phyloP scores from a whole-genome alignment of 805 yeast species.

The Candida incommunis region DNA sequence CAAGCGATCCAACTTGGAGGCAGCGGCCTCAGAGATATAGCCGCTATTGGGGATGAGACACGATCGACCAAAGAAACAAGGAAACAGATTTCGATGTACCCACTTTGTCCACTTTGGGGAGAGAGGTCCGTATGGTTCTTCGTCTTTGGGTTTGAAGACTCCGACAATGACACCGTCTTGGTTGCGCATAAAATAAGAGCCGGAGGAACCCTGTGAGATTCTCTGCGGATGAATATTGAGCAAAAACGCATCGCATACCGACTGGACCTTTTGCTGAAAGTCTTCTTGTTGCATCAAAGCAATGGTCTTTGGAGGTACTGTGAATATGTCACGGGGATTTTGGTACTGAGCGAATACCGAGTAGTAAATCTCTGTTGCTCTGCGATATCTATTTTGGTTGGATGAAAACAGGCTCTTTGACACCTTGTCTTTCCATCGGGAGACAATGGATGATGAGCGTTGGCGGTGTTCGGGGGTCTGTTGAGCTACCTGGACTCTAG shows the following conservation, averaged over 20 bases:
- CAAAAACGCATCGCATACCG: constrained; percentile 33
- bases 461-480: not conserved
- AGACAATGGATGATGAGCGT: not conserved
- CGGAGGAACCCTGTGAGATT: constrained; percentile 55
- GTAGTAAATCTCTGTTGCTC: constrained; percentile 35
- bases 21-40: constrained; percentile 59
- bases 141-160: constrained; percentile 67
- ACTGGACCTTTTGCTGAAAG: constrained; percentile 29
- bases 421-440: not conserved
- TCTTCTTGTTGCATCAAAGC: constrained; percentile 10
- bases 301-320: not conserved
- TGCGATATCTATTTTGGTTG: not conserved
- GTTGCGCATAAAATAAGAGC: constrained; percentile 46
- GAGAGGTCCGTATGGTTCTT: constrained; percentile 67
- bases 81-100: constrained; percentile 61
- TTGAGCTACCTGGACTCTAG: not conserved
- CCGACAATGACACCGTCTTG: constrained; percentile 30
- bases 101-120: constrained; percentile 74
- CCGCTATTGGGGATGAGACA: constrained; percentile 63
- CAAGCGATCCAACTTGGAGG: constrained; percentile 49
- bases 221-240: constrained; percentile 33
- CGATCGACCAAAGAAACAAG: constrained; percentile 63
- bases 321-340: constrained; percentile 13
- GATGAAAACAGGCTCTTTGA: not conserved
- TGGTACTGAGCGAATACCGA: constrained; percentile 30